Base-by-base conservation (phyloP, 73 alveolate genomes). In the Uronychia setigera region DNA sequence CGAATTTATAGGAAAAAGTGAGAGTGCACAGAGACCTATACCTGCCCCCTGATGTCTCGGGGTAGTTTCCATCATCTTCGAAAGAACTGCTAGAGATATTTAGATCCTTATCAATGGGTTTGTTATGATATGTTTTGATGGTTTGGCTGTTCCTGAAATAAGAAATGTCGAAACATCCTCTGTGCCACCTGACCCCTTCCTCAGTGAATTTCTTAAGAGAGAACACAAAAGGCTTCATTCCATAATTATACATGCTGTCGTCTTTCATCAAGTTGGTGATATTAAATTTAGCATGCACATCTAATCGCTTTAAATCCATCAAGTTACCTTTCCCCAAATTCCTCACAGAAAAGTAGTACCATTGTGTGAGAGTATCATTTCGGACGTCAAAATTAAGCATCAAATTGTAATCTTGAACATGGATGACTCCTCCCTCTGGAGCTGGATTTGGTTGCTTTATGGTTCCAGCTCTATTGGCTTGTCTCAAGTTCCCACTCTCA, bases 1-100 rank as follows among this genome's bases (percentile, higher is more conserved):
- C 89, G 58, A 92, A 96, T 58, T 92, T 90, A 79, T 95, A 95
- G 82, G 93, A 76, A 87, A 97, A 97, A 0, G 98, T 81, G 34
- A 97, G 92, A 28, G 98, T 95, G 79, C 88, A 94, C n/a, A 46
- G 92, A 79, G 67, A 46, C 19, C 67, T 5, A 19, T 46, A 46
- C 67, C 67, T 46, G 5, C 67, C 67, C n/a, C 67, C 67, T 46
- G 67, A 5, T 46, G 67, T 5, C 67, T 46, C 67, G n/a, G n/a
- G n/a, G 67, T 46, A 46, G 67, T 46, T 46, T 5, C 67, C 19
- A 5, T 46, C 67, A 11, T 46, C 67, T 5, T 46, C 67, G 5
- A 5, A 5, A 11, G 67, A 46, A 19, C 67, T 46, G 67, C 19
- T 19, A 92, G 79, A 88, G 91, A 86, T 74, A 93, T 59, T 78